phyloP scores from a whole-genome alignment of 169 alveolate species.

The Blepharisma undulans region DNA sequence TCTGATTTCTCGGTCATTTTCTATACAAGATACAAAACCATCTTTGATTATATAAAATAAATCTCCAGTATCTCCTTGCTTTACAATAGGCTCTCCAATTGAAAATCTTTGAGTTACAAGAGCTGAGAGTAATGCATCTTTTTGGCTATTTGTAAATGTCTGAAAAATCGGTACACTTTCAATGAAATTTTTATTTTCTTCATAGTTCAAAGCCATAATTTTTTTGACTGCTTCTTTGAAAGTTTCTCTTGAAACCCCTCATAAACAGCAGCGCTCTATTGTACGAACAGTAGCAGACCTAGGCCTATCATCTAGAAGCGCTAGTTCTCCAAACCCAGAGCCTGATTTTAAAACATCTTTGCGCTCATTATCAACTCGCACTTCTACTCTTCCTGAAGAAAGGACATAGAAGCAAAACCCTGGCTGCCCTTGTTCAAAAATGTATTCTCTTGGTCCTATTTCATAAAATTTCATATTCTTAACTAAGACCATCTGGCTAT shows the following conservation, averaged over 20 bases:
- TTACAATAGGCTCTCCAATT: slow-evolving; percentile 51
- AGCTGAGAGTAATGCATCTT: slow-evolving; percentile 41
- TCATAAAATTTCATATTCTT: slow-evolving; percentile 19
- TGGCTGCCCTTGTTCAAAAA: slow-evolving; percentile 39
- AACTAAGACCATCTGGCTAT: slow-evolving; percentile 16
- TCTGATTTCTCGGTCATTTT: slow-evolving; percentile 46
- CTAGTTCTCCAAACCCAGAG: slow-evolving; percentile 97
- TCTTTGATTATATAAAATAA: slow-evolving; percentile 63
- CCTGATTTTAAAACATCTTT: slow-evolving; percentile 68
- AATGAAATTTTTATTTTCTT: slow-evolving; percentile 88
- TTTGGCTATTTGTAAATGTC: slow-evolving; percentile 88
- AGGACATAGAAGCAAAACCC: slow-evolving; percentile 23
- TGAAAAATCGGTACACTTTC: slow-evolving; percentile 90
- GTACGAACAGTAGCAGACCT: slow-evolving; percentile 93
- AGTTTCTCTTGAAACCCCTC: slow-evolving; percentile 94
- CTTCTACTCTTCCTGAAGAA: slow-evolving; percentile 18
- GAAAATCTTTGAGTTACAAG: slow-evolving; percentile 39
- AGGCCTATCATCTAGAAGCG: slow-evolving; percentile 96
- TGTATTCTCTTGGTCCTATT: not conserved
- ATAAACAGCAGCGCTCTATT: slow-evolving; percentile 73
- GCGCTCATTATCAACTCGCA: not conserved
- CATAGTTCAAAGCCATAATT: slow-evolving; percentile 66
- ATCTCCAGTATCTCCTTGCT: slow-evolving; percentile 68
- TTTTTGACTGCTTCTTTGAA: slow-evolving; percentile 68
- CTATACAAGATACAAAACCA: slow-evolving; percentile 57